Conservation (phyloP, 495 filamentous ascomycete species). For the Hypoxylon subgilvum region DNA sequence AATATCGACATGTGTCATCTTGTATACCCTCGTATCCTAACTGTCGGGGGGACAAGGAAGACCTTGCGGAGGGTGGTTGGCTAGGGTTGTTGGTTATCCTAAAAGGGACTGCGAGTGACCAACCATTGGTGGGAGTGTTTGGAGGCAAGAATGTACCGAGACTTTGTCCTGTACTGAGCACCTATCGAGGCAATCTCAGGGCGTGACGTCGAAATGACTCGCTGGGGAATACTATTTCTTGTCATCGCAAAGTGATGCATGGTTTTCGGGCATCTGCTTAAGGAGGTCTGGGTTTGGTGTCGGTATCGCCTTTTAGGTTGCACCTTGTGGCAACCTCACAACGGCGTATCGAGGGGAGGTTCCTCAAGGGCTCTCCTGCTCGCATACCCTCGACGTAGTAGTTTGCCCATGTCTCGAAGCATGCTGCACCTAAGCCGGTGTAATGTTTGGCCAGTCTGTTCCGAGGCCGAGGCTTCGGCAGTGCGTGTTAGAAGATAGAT, state of each 20-base stretch:
- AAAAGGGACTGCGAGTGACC: slow-evolving; percentile 30
- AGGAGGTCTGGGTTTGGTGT: slow-evolving; percentile 17
- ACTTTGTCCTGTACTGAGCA: slow-evolving; percentile 23
- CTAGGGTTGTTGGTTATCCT: slow-evolving; percentile 33
- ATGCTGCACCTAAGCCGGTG: slow-evolving; percentile 20
- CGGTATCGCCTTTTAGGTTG: slow-evolving; percentile 20
- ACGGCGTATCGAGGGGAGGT: slow-evolving; percentile 14
- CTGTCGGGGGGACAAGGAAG: slow-evolving; percentile 28
- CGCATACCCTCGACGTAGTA: slow-evolving; percentile 13
- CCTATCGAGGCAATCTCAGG: slow-evolving; percentile 29
- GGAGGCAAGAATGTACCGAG: slow-evolving; percentile 36
- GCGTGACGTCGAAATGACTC: slow-evolving; percentile 31
- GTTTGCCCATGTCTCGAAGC: slow-evolving; percentile 24
- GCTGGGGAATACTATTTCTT: slow-evolving; percentile 4
- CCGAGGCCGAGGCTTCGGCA: neutral
- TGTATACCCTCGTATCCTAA: slow-evolving; percentile 16
- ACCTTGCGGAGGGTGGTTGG: slow-evolving; percentile 33
- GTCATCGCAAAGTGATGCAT: slow-evolving; percentile 31
- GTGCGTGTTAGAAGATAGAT: neutral
- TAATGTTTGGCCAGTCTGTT: slow-evolving; percentile 14
- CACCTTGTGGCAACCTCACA: slow-evolving; percentile 22
- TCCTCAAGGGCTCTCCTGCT: slow-evolving; percentile 7
- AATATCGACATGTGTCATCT: slow-evolving; percentile 13
- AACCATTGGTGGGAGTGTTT: slow-evolving; percentile 34
- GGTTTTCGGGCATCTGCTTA: slow-evolving; percentile 30